These are phyloP conservation scores for Paracoccidioides lutzii DNA, from an alignment of 2,329 filamentous ascomycete species.

Conservation along the genomic window DNA sequence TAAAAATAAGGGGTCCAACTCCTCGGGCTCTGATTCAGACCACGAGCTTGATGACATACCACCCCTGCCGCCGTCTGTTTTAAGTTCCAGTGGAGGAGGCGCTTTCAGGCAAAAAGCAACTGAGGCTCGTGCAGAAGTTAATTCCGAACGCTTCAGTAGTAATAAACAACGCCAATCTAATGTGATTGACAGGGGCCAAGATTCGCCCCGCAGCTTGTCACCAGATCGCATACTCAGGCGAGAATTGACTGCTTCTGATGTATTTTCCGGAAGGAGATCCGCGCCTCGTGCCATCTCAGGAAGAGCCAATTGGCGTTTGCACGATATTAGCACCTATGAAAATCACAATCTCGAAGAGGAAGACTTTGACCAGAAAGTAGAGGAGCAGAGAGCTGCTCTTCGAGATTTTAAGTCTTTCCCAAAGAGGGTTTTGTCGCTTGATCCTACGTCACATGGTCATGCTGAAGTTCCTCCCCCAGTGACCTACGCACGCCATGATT, in stretches of 20 bases:
- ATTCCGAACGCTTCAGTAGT: background rate
- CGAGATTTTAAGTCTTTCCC: slow-evolving; percentile 38
- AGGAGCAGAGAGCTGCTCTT: slow-evolving; percentile 31
- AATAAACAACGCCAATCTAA: slow-evolving; percentile 16
- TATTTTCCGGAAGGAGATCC: slow-evolving; percentile 15
- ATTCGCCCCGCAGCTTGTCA: slow-evolving; percentile 14
- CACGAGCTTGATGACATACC: slow-evolving; percentile 27
- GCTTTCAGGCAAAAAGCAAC: slow-evolving; percentile 19
- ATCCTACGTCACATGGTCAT: slow-evolving; percentile 23
- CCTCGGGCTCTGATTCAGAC: slow-evolving; percentile 20
- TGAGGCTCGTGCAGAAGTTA: slow-evolving; percentile 11
- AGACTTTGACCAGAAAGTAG: slow-evolving; percentile 28
- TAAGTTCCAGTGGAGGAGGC: slow-evolving; percentile 24
- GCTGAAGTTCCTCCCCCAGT: slow-evolving; percentile 20
- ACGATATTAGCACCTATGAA: slow-evolving; percentile 15
- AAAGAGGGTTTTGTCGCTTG: slow-evolving; percentile 38
- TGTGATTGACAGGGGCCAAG: slow-evolving; percentile 15
- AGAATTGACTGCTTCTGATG: slow-evolving; percentile 13
- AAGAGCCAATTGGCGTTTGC: slow-evolving; percentile 26
- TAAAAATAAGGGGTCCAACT: slow-evolving; percentile 16
- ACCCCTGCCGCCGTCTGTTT: slow-evolving; percentile 31
- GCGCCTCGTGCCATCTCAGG: slow-evolving; percentile 30
- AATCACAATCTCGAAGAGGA: slow-evolving; percentile 20
- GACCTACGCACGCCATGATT: slow-evolving; percentile 40
- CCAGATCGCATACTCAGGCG: slow-evolving; percentile 13